Base-by-base conservation (phyloP, 2,329 filamentous ascomycete genomes). In the Hypoxylon sp. region DNA sequence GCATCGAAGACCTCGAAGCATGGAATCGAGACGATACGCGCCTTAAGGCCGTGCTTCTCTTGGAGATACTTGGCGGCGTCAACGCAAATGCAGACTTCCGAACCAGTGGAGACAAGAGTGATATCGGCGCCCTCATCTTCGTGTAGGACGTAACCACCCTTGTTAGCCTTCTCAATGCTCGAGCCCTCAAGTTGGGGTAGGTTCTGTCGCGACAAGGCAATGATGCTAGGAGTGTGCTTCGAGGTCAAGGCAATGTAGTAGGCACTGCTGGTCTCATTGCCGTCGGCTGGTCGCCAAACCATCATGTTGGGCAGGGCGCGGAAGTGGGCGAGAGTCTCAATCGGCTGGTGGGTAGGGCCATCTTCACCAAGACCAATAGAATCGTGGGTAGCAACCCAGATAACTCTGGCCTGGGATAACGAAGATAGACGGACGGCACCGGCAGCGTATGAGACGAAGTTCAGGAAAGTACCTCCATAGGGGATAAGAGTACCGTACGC, bases 361-460 rank as follows among this genome's bases (percentile, higher is more conserved):
- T 99, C 96, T 86, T 99, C 96, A 84, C 96, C 96, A 75, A 98
- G 93, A 87, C 96, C 96, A 77, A 99, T 99, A 73, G 95, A 98
- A 88, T 98, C 95, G 89, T 98, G 95, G 75, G 95, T 98, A 78
- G 96, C 95, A 76, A 98, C 89, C 91, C 96, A 97, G 86, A 99
- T 94, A 80, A 90, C 87, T 77, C 95, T 95, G 81, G 94, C 88
- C 82, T 93, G 94, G 51, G 94, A 97, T 75, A 99, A 89, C 44
- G 96, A 91, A 39, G 94, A 97, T 69, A 99, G 90, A 84, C 96
- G 95, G 80, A 98, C 92, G 77, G 96, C 91, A 83, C 96, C 96
- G 73, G 96, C 94, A 75, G 93, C 95, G 82, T 99, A 99, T 27
- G 95, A 98, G 75, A 98, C 94, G 83, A 99, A 99, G 92, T 98